Evolutionary conservation across 768 basidiomycete genomes (phyloP), one percentile per base, ranked within the genome.

Genomic region (Boletus reticulatus): DNA sequence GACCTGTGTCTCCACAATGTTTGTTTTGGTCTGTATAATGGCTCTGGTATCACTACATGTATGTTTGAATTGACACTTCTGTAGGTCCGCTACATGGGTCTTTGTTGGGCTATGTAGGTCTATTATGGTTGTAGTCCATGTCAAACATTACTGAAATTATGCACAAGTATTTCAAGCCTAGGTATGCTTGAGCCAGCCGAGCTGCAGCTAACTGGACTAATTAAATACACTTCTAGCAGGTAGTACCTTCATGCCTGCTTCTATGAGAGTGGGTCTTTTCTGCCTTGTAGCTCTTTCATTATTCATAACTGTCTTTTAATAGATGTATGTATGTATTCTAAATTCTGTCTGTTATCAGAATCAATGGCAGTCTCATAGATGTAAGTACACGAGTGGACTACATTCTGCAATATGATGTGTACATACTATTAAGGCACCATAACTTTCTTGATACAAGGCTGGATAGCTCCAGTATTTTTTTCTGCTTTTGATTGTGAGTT

Each of bases 1-100:
- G 61, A 52, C 50, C 16, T 46, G 56, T 46, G 53, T 62, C n/a
- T 62, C 61, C 4, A 31, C 16, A 1, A n/a, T 58, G 0, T 62
- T 58, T 22, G 7, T 62, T 43, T 9, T 62, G n/a, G 50, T 51
- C 3, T 8, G 50, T 51, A 34, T 29, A 9, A 29, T 29, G 7
- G 7, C 29, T 29, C 29, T 9, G 14, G 13, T 11, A 3, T 9
- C 29, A 29, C 29, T 37, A 12, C 16, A 16, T 16, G 13, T 13
- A 13, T 11, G 42, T 27, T 4, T 24, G 16, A 20, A 24, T n/a
- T 22, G 6, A 34, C 42, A 32, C 20, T 8, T 4, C 19, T 22
- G 3, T 24, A 52, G 51, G 43, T 38, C 14, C 36, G 51, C 37
- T 52, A 53, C 39, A 2, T 39, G 7, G 52, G 52, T 17, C 24